Evolutionary conservation across 73 alveolate species (phyloP), one percentile per base, ranked within the genome.

Genomic region (Paramecium octaurelia): DNA sequence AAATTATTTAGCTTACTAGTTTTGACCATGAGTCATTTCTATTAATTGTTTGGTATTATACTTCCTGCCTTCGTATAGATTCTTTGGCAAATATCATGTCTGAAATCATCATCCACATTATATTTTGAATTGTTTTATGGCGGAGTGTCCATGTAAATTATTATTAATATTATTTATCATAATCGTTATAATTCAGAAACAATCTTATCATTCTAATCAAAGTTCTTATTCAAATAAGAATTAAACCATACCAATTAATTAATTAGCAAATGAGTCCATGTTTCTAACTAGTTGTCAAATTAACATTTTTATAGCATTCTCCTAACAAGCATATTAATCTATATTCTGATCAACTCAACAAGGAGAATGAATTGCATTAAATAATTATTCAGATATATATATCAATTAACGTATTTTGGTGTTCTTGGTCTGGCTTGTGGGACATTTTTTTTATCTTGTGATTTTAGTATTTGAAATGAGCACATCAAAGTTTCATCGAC

Each of bases 401-500:
- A 27, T 77, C 90, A 77, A 44, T 77, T 77, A 77, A 77, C 90
- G 75, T 85, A 64, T 64, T 64, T 64, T 0, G 92, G 92, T 20
- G 92, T 85, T 58, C 86, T 85, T 4, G 92, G 92, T 85, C 92
- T 85, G 18, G 83, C 35, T 77, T 86, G 35, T 5, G 93, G 48
- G 8, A 27, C 75, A 27, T 58, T 57, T 35, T 96, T 95, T 96
- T 96, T 96, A 59, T 95, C 97, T 38, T 95, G 95, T 8, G 99
- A 99, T 86, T 97, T 98, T 60, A 98, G 95, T 57, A 98, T 98
- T 92, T 97, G 93, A 94, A 97, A 97, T 58, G 97, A 91, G 93
- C 99, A 97, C 97, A 96, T 97, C 57, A 97, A 93, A 48, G 98
- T 96, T 83, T 97, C 99, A 80, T 95, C 99, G 11, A 97, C 99